Evolutionary conservation across 1,284 basidiomycete genomes (phyloP), one percentile per base, ranked within the genome.

Genomic region (Boletus sp.): DNA sequence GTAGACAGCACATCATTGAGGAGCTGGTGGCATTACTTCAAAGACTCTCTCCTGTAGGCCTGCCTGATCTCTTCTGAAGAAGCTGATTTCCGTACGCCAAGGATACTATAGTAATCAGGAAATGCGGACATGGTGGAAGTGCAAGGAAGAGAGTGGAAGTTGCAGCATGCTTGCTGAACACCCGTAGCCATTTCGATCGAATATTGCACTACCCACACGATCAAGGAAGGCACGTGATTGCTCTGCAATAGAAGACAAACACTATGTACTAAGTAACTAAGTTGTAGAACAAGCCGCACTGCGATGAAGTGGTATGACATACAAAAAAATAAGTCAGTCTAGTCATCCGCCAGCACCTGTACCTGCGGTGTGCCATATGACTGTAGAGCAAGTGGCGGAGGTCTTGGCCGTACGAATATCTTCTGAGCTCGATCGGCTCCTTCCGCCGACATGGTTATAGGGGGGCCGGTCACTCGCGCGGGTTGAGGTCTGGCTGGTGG

Each of bases 21-120:
- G 64, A 43, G 22, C 49, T 9, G 7, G 37, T 44, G 36, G 15
- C 46, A 60, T 51, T 53, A 80, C 81, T 78, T 88, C 51, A 92
- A 74, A 4, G 90, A 92, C 69, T 92, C 89, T 63, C 80, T 86
- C 76, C 88, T 92, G 78, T 96, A 96, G 1, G 90, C 92, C 57
- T 87, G 83, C 53, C 87, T 81, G 60, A 96, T 81, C 57, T 94
- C 88, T 36, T 92, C 88, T 20, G 81, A 73, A 0, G 85, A 83
- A 2, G 91, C 88, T 58, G 77, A 80, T 62, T 79, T 79, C 7
- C 79, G 63, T 18, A 93, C 67, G 58, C 77, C 76, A 42, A 92
- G 77, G 29, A 92, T 77, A 33, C 77, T 75, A 69, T 92, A 92
- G 69, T 92, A 92, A 70, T 92, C 88, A 16, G 89, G 88, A 67